Conservation (phyloP, 169 alveolate genomes). For the Plasmodium coatneyi region DNA sequence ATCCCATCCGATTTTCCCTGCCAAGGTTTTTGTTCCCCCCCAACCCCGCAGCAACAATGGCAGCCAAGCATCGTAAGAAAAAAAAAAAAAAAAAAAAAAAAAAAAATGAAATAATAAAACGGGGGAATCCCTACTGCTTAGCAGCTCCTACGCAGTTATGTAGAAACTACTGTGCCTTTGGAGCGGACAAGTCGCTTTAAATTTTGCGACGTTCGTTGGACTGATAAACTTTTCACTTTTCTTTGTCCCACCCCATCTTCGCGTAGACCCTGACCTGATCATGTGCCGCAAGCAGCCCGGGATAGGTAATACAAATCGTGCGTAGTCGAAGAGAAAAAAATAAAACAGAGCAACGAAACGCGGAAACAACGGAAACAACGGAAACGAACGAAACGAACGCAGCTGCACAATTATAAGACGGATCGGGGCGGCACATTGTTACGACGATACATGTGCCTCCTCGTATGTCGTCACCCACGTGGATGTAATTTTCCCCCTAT, state of each 20-base stretch:
- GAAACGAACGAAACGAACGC: background rate
- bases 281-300: constrained; percentile 99
- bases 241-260: background rate
- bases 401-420: too few species aligned
- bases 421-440: background rate
- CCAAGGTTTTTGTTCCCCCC: background rate
- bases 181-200: background rate
- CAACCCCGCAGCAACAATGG: background rate
- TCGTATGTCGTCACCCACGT: background rate
- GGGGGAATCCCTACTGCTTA: background rate
- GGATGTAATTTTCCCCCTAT: background rate
- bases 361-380: background rate
- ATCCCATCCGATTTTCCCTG: background rate
- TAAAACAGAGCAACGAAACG: background rate
- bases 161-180: background rate
- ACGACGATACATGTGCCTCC: background rate
- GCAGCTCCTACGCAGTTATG: background rate
- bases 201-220: background rate
- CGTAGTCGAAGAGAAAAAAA: background rate
- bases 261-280: constrained; percentile 94
- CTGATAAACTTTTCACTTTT: background rate
- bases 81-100: background rate
- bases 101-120: background rate
- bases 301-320: constrained; percentile 83
- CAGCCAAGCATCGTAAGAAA: background rate